Conservation (phyloP, 2,329 filamentous ascomycete genomes). For the Microsporum ferrugineum region DNA sequence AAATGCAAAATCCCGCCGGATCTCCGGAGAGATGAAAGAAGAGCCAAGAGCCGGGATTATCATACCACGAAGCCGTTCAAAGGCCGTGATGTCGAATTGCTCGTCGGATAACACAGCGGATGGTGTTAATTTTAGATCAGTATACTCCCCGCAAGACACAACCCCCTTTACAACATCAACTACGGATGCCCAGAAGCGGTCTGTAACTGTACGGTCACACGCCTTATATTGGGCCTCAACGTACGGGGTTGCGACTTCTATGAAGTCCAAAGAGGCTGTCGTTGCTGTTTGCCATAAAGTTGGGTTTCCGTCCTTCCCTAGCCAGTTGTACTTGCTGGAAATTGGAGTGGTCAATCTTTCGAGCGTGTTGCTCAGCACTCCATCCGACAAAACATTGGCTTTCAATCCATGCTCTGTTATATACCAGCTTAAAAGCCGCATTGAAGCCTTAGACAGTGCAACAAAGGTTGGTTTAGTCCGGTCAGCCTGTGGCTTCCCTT, state of each 20-base stretch:
- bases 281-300: conserved; percentile 75
- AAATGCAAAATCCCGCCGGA: conserved; percentile 58
- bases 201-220: conserved; percentile 30
- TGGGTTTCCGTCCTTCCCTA: conserved; percentile 56
- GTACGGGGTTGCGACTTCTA: conserved; percentile 54
- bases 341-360: conserved; percentile 59
- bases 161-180: conserved; percentile 58
- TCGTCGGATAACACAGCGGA: conserved; percentile 55
- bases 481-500: conserved; percentile 28
- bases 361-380: conserved; percentile 55
- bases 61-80: conserved; percentile 53
- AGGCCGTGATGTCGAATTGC: conserved; percentile 66
- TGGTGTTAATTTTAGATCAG: conserved; percentile 33
- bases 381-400: conserved; percentile 56
- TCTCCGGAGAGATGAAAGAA: conserved; percentile 51
- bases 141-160: conserved; percentile 50
- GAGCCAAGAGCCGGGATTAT: conserved; percentile 65
- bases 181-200: conserved; percentile 59
- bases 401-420: conserved; percentile 37
- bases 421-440: conserved; percentile 50
- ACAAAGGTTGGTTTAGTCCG: conserved; percentile 64
- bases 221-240: conserved; percentile 37
- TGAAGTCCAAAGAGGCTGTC: conserved; percentile 54
- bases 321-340: conserved; percentile 67
- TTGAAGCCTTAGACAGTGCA: conserved; percentile 73